Evolutionary conservation across 2,329 filamentous ascomycete species (phyloP).

Genomic region (Claviceps digitariae): DNA sequence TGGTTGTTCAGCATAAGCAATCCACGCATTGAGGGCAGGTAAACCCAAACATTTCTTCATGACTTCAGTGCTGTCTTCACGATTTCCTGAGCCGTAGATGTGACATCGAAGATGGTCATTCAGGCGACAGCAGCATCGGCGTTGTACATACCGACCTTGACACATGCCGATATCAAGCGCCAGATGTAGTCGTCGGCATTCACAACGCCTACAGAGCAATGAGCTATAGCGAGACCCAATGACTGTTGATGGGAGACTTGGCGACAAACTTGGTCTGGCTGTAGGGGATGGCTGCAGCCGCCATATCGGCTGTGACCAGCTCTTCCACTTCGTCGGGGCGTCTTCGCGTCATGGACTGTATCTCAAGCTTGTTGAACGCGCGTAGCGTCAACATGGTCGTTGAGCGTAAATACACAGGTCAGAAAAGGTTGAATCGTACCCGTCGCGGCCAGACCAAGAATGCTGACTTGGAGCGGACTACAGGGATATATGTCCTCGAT

Average conservation of each 20-base stretch:
- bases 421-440: background rate
- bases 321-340: background rate
- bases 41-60: background rate
- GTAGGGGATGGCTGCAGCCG: constrained; percentile 6
- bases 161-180: constrained; percentile 8
- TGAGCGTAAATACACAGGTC: background rate
- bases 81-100: constrained; percentile 5
- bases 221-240: constrained; percentile 9
- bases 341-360: background rate
- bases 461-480: background rate
- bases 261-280: constrained; percentile 13
- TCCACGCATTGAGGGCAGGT: no score
- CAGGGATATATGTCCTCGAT: constrained; percentile 2
- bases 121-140: background rate
- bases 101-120: constrained; percentile 6
- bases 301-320: background rate
- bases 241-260: constrained; percentile 4
- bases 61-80: constrained; percentile 2
- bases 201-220: constrained; percentile 9
- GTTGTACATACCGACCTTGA: constrained; percentile 9
- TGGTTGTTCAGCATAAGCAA: no score
- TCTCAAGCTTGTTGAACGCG: background rate
- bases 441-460: background rate
- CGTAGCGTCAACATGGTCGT: background rate
- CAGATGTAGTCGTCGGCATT: constrained; percentile 12